Conservation (phyloP, 768 basidiomycete genomes). For the Russula griseocarnosa region DNA sequence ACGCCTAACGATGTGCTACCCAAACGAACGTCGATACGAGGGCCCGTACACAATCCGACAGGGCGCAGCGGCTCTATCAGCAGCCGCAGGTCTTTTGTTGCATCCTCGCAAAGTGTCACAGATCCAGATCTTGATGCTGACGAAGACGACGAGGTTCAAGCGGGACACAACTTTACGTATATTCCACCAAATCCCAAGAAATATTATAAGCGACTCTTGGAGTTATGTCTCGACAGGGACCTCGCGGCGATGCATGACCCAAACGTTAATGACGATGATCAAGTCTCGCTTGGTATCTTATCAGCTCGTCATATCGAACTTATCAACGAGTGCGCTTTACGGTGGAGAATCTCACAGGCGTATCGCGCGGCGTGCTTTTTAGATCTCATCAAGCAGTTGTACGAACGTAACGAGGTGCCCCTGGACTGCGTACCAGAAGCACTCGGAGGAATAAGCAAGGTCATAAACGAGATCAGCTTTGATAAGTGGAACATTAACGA, state of each 20-base stretch:
- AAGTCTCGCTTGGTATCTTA: slow-evolving; percentile 90
- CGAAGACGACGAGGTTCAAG: slow-evolving; percentile 60
- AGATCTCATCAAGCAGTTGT: slow-evolving; percentile 80
- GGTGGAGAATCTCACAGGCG: slow-evolving; percentile 84
- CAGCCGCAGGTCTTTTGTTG: slow-evolving; percentile 57
- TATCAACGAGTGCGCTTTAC: slow-evolving; percentile 79
- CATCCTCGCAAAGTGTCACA: slow-evolving; percentile 31
- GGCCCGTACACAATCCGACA: slow-evolving; percentile 47
- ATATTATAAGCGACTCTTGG: slow-evolving; percentile 80
- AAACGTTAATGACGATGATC: slow-evolving; percentile 90
- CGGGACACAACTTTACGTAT: slow-evolving; percentile 78
- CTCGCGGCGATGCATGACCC: slow-evolving; percentile 86
- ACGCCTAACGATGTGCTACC: slow-evolving; percentile 53
- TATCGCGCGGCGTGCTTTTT: slow-evolving; percentile 79
- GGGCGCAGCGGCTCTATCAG: slow-evolving; percentile 59
- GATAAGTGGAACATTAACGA: slow-evolving; percentile 79
- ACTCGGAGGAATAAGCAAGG: slow-evolving; percentile 64
- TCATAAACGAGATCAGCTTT: slow-evolving; percentile 63
- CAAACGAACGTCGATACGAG: slow-evolving; percentile 39
- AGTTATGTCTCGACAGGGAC: slow-evolving; percentile 78
- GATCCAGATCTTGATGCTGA: slow-evolving; percentile 38
- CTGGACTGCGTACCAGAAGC: slow-evolving; percentile 94
- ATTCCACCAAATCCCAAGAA: slow-evolving; percentile 86
- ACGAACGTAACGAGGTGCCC: slow-evolving; percentile 86
- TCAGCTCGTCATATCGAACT: slow-evolving; percentile 75